These are phyloP conservation scores for Eugenia klotzschiana DNA, from an alignment of 441 rosid genomes.

Conservation along the genomic window DNA sequence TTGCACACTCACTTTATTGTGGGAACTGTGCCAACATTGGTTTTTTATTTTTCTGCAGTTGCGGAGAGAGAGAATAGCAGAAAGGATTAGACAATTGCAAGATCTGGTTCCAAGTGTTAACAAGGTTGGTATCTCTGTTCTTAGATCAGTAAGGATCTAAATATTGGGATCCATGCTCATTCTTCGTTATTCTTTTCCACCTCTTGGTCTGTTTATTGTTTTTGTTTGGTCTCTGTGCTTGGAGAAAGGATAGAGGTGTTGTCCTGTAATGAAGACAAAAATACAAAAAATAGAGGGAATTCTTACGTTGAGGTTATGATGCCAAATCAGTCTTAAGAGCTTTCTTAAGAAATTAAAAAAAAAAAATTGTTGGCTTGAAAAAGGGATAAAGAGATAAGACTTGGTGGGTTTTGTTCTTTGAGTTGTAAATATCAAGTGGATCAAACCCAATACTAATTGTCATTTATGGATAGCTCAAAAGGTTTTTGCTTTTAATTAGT, in stretches of 20 bases:
- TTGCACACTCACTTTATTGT: neutral
- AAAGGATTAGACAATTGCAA: constrained; percentile 91
- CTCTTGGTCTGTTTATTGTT: neutral
- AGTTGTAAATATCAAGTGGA: neutral
- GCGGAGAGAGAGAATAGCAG: constrained; percentile 96
- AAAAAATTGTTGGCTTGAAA: neutral
- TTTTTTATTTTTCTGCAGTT: constrained; percentile 29
- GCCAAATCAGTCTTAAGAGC: neutral
- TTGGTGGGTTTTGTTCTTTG: neutral
- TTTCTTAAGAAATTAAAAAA: neutral
- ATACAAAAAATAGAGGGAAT: neutral
- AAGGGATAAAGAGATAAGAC: neutral
- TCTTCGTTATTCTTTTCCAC: neutral
- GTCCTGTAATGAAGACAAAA: neutral
- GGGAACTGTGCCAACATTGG: neutral
- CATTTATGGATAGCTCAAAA: neutral
- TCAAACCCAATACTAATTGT: neutral
- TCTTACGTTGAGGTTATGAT: neutral
- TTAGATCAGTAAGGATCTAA: neutral
- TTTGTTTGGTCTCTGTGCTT: neutral
- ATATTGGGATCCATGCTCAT: neutral
- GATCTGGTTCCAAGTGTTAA: constrained; percentile 96
- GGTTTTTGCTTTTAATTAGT: neutral
- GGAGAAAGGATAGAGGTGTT: neutral
- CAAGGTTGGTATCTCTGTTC: constrained; percentile 38